Conservation (phyloP, 176 grass and related monocot genomes). For the Oryza punctata region DNA sequence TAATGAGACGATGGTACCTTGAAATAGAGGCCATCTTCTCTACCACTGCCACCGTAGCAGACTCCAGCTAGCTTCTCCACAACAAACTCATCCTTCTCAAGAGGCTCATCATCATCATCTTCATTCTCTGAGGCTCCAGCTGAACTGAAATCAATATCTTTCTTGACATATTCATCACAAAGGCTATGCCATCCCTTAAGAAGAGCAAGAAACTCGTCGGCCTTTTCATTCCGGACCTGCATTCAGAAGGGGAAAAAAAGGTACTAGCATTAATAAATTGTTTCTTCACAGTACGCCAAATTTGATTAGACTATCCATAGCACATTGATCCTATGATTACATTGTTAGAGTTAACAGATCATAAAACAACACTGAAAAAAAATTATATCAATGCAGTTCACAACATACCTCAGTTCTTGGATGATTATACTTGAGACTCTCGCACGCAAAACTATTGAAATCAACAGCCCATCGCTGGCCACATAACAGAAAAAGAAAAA, state of each 20-base stretch:
- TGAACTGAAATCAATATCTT: neutral
- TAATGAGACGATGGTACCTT: conserved; percentile 44
- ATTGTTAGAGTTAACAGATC: neutral
- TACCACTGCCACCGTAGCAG: conserved; percentile 62
- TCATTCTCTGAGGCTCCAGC: conserved; percentile 30
- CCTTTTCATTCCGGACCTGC: conserved; percentile 87
- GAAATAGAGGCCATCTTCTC: conserved; percentile 54
- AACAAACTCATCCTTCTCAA: conserved; percentile 65
- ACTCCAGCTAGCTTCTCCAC: conserved; percentile 59
- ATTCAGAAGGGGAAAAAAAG: neutral
- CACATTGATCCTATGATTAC: neutral
- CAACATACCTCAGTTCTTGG: conserved; percentile 63
- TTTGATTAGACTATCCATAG: neutral
- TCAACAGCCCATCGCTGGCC: conserved; percentile 83
- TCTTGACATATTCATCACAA: conserved; percentile 41
- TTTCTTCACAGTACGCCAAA: neutral
- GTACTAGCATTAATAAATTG: neutral
- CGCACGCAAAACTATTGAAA: conserved; percentile 60
- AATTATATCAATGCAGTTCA: neutral
- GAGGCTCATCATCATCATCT: conserved; percentile 20
- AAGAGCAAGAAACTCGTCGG: conserved; percentile 69
- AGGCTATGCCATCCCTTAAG: conserved; percentile 63
- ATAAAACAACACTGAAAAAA: neutral
- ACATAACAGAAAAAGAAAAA: neutral
- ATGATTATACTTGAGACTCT: conserved; percentile 83